Evolutionary conservation across 2,329 filamentous ascomycete genomes (phyloP), one percentile per base, ranked within the genome.

Genomic region (Paecilomyces sp.): DNA sequence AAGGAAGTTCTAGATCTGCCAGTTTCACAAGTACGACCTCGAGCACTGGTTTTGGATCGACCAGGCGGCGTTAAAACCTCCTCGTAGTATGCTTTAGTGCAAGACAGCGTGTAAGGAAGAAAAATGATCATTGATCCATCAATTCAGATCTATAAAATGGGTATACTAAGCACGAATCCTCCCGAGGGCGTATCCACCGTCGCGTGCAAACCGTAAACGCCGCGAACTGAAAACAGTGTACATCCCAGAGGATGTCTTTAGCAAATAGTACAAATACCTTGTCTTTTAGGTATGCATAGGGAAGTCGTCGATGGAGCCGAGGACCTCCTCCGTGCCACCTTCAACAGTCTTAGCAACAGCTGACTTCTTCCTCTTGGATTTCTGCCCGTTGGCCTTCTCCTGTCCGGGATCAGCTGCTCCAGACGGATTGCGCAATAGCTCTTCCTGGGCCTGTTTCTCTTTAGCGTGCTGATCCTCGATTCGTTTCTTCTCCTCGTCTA

Each of bases 41-140:
- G 55, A 77, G 75, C 58, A 79, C 76, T 34, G 78, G 78, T 1
- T 80, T 80, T 68, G 78, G 78, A 25, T 77, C 77, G 13, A 80
- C 77, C 2, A 73, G 70, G 52, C 70, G 41, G 3, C 41, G 76
- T 61, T 31, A 50, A 58, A 28, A 18, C 15, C 55, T n/a, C 15
- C 7, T 12, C n/a, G 11, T 12, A 3, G 30, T 4, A 30, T 25
- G 12, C 22, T 15, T 31, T 8, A 22, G 15, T 4, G 28, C n/a
- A 33, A 9, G 30, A 18, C 13, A n/a, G 15, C 18, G 13, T 22
- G 18, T 55, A 30, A n/a, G 51, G 25, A 47, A 8, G 9, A 2
- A 1, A 47, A 47, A 47, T n/a, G 41, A 47, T 22, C 15, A 47
- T 47, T 6, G 18, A 15, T 47, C 8, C 36, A 18, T 8, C 6